Evolutionary conservation across 2,329 filamentous ascomycete genomes (phyloP).

Genomic region (Sphaerostilbella broomeana): DNA sequence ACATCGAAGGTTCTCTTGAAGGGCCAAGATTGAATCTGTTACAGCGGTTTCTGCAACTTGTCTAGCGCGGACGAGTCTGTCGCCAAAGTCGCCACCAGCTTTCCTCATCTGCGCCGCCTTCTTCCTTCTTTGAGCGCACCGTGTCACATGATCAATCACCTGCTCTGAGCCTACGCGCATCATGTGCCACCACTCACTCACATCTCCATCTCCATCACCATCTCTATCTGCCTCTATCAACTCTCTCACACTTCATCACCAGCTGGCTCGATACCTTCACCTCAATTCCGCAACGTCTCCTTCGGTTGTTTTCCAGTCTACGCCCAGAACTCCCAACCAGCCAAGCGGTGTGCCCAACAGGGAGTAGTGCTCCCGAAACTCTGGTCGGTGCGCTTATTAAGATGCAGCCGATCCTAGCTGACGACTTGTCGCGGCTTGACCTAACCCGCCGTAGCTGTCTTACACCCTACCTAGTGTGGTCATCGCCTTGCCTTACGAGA

Average conservation of each 20-base stretch:
- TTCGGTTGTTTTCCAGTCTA: slow-evolving; percentile 6
- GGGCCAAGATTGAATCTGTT: not conserved
- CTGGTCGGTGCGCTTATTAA: slow-evolving; percentile 7
- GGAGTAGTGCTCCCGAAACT: slow-evolving; percentile 8
- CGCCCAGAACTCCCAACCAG: not conserved
- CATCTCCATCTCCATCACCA: slow-evolving; percentile 2
- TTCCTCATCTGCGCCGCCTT: not conserved
- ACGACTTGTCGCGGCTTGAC: slow-evolving; percentile 9
- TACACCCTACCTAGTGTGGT: slow-evolving; percentile 1
- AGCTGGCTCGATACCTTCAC: slow-evolving; percentile 1
- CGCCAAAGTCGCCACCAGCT: not conserved
- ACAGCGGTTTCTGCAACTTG: not conserved
- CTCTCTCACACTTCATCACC: slow-evolving; percentile 3
- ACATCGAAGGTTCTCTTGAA: not conserved
- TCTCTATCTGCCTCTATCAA: slow-evolving; percentile 2
- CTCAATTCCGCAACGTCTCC: slow-evolving; percentile 5
- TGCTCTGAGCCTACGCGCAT: slow-evolving; percentile 5
- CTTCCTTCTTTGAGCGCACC: not conserved
- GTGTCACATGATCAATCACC: slow-evolving; percentile 14
- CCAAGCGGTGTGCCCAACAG: slow-evolving; percentile 13
- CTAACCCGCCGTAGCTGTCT: slow-evolving; percentile 4
- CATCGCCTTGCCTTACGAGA: not conserved
- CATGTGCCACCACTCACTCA: too few relatives aligned
- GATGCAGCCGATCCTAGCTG: slow-evolving; percentile 3
- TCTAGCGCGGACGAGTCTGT: not conserved